A percentile compares a stretch with the other conserved stretches of the same genome.
Conservation (phyloP, 2,329 filamentous ascomycete species). For the Magnaporthales sp. region DNA sequence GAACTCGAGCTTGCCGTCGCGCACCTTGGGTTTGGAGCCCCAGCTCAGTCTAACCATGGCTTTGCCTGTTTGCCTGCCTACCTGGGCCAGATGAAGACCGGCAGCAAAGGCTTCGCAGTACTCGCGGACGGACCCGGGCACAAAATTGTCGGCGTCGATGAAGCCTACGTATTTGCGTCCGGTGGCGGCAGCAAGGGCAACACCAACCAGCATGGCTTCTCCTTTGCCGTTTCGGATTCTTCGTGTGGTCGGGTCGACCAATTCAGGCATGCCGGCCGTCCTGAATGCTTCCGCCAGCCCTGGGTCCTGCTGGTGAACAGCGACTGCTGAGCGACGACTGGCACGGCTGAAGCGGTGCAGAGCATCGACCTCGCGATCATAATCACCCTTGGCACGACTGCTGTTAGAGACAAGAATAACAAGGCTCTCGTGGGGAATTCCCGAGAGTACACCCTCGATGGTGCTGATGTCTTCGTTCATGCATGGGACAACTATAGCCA, state of each 20-base stretch:
- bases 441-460: conserved; percentile 18
- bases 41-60: conserved; percentile 24
- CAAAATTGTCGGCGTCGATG: conserved; percentile 23
- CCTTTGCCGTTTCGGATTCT: conserved; percentile 21
- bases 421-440: conserved; percentile 19
- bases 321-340: conserved; percentile 14
- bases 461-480: conserved; percentile 18
- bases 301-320: conserved; percentile 20
- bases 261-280: conserved; percentile 14
- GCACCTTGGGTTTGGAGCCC: conserved; percentile 22
- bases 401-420: conserved; percentile 23
- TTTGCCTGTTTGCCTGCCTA: conserved; percentile 7
- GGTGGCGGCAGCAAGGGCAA: conserved; percentile 17
- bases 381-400: conserved; percentile 10
- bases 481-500: conserved; percentile 22
- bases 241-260: conserved; percentile 11
- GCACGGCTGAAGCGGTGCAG: conserved; percentile 13
- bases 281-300: conserved; percentile 16
- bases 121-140: conserved; percentile 20
- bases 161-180: conserved; percentile 20
- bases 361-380: conserved; percentile 14
- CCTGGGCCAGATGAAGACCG: conserved; percentile 17
- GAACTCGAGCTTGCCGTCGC: conserved; percentile 16
- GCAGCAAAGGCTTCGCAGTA: conserved; percentile 23
- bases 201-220: conserved; percentile 23